A percentile compares a stretch with the other conserved stretches of the same genome.
Conservation (phyloP, 495 filamentous ascomycete species). For the Chaetomium cochliodes region DNA sequence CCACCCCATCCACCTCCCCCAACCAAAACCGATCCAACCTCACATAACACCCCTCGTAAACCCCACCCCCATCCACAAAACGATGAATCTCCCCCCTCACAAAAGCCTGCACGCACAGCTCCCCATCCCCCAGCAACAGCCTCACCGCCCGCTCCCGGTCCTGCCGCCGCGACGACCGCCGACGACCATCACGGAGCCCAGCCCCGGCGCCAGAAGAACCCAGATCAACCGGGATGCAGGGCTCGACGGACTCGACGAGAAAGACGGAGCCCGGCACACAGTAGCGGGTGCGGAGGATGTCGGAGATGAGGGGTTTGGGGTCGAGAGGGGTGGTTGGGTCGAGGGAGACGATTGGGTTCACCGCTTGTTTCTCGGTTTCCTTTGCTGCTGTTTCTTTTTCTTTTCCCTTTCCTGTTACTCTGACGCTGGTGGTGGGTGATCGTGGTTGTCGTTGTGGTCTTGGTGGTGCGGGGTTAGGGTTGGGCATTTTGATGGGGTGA, state of each 20-base stretch:
- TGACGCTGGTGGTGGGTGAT: neutral
- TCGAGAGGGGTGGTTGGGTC: conserved; percentile 24
- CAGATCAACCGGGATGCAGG: conserved; percentile 22
- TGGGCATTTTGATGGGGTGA: neutral
- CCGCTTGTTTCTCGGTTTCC: neutral
- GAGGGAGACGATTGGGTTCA: conserved; percentile 24
- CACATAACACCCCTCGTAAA: conserved; percentile 45
- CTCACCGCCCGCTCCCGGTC: conserved; percentile 28
- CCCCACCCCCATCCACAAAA: conserved; percentile 38
- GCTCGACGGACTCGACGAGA: conserved; percentile 45
- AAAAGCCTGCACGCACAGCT: conserved; percentile 48
- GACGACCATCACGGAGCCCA: neutral
- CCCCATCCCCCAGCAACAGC: conserved; percentile 46
- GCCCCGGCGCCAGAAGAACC: neutral
- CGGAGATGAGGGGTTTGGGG: conserved; percentile 41
- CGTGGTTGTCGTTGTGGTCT: neutral
- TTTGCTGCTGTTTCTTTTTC: neutral
- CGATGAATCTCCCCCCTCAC: conserved; percentile 38
- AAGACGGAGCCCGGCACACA: conserved; percentile 45
- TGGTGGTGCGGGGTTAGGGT: neutral
- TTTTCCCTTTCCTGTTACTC: neutral
- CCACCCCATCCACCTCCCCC: conserved; percentile 17
- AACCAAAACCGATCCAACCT: conserved; percentile 37
- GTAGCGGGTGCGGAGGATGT: conserved; percentile 42
- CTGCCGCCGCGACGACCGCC: neutral